Percentiles rank a stretch among this genome's conserved stretches.
These are phyloP conservation scores for Lichtheimia ornata DNA, from an alignment of 371 early-diverging fungal species.

Conservation along the genomic window DNA sequence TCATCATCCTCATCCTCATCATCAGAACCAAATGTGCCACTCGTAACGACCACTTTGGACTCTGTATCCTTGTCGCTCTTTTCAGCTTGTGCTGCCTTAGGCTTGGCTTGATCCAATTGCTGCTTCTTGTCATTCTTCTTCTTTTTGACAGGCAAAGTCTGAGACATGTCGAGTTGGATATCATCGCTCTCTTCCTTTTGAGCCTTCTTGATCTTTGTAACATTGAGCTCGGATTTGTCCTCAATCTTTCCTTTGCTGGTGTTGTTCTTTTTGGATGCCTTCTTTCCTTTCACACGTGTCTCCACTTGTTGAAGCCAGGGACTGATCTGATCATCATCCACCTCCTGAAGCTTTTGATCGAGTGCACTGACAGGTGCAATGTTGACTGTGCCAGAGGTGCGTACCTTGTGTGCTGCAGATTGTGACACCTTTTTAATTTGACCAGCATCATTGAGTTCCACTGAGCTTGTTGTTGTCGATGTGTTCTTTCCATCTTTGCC, in stretches of 20 bases:
- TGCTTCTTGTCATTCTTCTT: background rate
- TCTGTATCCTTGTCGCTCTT: conserved; percentile 12
- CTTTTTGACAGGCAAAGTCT: background rate
- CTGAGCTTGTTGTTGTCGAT: background rate
- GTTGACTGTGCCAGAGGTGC: conserved; percentile 55
- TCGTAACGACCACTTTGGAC: conserved; percentile 17
- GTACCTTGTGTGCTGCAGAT: conserved; percentile 59
- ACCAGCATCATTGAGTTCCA: conserved; percentile 56
- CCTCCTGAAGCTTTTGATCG: conserved; percentile 24
- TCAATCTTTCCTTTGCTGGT: conserved; percentile 52
- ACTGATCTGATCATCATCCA: conserved; percentile 43
- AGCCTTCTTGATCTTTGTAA: conserved; percentile 56
- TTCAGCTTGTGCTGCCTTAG: conserved; percentile 7
- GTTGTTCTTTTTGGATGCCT: conserved; percentile 59
- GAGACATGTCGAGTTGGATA: conserved; percentile 60
- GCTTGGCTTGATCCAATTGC: conserved; percentile 1
- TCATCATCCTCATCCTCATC: conserved; percentile 28
- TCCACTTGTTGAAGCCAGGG: conserved; percentile 67
- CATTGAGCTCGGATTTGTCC: conserved; percentile 58
- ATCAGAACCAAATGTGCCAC: conserved; percentile 14
- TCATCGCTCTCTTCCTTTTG: conserved; percentile 54
- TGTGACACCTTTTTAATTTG: conserved; percentile 62
- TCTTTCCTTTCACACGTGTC: conserved; percentile 45
- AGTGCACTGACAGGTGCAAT: conserved; percentile 29
- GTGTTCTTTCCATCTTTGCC: background rate